A percentile compares a stretch with the other conserved stretches of the same genome.
phyloP scores from a whole-genome alignment of 2,329 filamentous ascomycete species.

The Pezizomycotina sp. region DNA sequence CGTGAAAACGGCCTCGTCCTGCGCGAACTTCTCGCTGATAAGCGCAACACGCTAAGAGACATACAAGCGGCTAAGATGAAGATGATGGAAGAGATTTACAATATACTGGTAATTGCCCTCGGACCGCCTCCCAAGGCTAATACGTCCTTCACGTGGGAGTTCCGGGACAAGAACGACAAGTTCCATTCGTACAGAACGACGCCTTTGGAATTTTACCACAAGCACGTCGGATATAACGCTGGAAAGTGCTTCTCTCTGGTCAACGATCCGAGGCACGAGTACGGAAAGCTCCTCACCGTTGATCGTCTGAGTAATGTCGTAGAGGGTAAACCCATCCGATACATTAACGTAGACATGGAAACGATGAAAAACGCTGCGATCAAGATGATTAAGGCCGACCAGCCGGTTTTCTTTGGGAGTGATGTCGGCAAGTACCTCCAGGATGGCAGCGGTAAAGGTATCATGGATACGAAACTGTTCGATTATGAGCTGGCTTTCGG shows the following conservation, averaged over 20 bases:
- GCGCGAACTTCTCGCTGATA: background rate
- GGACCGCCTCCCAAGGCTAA: conserved; percentile 58
- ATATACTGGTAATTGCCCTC: conserved; percentile 65
- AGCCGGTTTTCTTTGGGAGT: conserved; percentile 75
- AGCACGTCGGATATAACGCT: conserved; percentile 28
- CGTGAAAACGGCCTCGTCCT: conserved; percentile 39
- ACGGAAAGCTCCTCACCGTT: conserved; percentile 57
- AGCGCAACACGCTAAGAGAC: conserved; percentile 21
- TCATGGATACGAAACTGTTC: conserved; percentile 64
- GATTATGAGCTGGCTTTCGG: conserved; percentile 79
- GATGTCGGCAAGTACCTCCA: conserved; percentile 80
- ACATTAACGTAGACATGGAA: conserved; percentile 64
- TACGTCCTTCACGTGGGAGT: conserved; percentile 63
- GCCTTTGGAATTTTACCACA: conserved; percentile 53
- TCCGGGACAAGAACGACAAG: conserved; percentile 50
- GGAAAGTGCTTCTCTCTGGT: conserved; percentile 49
- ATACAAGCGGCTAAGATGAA: conserved; percentile 42
- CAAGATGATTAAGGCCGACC: conserved; percentile 57
- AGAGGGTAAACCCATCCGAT: conserved; percentile 57
- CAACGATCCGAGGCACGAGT: conserved; percentile 66
- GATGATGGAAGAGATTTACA: conserved; percentile 66
- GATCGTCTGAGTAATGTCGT: conserved; percentile 66
- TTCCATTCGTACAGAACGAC: conserved; percentile 47
- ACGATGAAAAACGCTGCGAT: conserved; percentile 59
- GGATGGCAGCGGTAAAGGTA: conserved; percentile 48